phyloP scores from a whole-genome alignment of 306 rosid species.

The Betula pendula region DNA sequence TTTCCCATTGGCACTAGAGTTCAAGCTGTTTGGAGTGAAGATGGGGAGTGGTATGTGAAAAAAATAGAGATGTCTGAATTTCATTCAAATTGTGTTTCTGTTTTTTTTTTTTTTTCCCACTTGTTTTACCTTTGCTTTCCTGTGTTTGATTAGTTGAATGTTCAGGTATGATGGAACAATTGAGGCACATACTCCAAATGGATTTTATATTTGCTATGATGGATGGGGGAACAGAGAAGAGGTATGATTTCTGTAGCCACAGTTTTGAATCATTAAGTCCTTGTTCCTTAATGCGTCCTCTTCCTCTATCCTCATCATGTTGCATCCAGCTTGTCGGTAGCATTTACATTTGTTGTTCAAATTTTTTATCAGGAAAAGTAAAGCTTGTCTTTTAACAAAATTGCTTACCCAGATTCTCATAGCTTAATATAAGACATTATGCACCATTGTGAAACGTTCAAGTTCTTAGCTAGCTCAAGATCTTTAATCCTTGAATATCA shows the following conservation, averaged over 20 bases:
- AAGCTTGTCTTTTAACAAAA: neutral
- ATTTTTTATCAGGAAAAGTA: slow-evolving; percentile 4
- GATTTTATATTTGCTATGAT: slow-evolving; percentile 72
- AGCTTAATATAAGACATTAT: neutral
- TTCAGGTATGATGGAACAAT: slow-evolving; percentile 88
- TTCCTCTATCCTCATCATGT: slow-evolving; percentile 10
- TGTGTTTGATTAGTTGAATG: slow-evolving; percentile 45
- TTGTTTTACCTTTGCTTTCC: slow-evolving; percentile 26
- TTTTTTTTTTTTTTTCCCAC: slow-evolving; percentile 10
- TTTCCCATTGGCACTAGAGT: slow-evolving; percentile 72
- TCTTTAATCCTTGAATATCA: neutral
- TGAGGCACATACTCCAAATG: slow-evolving; percentile 74
- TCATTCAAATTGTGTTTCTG: neutral
- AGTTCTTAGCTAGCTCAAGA: neutral
- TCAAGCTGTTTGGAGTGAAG: slow-evolving; percentile 96
- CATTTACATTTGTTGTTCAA: neutral
- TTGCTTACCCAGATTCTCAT: neutral
- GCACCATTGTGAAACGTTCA: neutral
- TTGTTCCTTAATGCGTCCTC: neutral
- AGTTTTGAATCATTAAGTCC: neutral
- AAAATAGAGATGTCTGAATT: slow-evolving; percentile 2
- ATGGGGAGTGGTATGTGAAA: slow-evolving; percentile 89
- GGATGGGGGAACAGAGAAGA: slow-evolving; percentile 97
- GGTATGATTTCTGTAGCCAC: slow-evolving; percentile 49
- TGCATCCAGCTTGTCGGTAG: neutral